phyloP scores from a whole-genome alignment of 2,329 filamentous ascomycete genomes.

The Talaromyces sp. region DNA sequence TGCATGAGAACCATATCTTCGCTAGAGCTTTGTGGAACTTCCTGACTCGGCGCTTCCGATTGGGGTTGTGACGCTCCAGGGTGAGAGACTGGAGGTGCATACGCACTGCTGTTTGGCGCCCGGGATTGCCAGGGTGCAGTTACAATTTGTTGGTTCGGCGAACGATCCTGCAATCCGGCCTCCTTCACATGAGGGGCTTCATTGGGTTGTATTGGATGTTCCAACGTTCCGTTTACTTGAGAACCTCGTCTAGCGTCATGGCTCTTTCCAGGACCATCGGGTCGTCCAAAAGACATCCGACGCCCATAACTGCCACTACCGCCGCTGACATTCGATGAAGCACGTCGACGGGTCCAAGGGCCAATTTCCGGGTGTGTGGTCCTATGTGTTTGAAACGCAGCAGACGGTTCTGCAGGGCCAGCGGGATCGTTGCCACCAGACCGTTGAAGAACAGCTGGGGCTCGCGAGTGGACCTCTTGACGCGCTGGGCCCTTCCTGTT shows the following conservation, averaged over 20 bases:
- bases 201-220: slow-evolving; percentile 24
- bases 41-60: slow-evolving; percentile 7
- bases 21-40: slow-evolving; percentile 16
- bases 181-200: slow-evolving; percentile 21
- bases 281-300: slow-evolving; percentile 53
- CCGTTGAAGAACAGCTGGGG: slow-evolving; percentile 74
- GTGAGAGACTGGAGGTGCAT: slow-evolving; percentile 18
- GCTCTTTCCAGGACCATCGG: slow-evolving; percentile 35
- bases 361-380: slow-evolving; percentile 57
- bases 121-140: slow-evolving; percentile 26
- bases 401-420: slow-evolving; percentile 72
- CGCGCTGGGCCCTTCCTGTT: slow-evolving; percentile 63
- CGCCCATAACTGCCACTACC: slow-evolving; percentile 67
- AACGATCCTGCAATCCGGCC: slow-evolving; percentile 16
- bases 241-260: slow-evolving; percentile 36
- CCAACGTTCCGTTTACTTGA: slow-evolving; percentile 28
- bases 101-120: slow-evolving; percentile 21
- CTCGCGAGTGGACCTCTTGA: slow-evolving; percentile 60
- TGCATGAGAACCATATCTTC: slow-evolving; percentile 48
- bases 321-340: slow-evolving; percentile 87
- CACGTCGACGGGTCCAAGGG: slow-evolving; percentile 68
- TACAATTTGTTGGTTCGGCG: slow-evolving; percentile 21
- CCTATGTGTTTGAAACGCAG: slow-evolving; percentile 76
- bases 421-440: slow-evolving; percentile 55
- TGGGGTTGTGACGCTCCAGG: slow-evolving; percentile 15